Evolutionary conservation across 2,329 filamentous ascomycete genomes (phyloP), one percentile per base, ranked within the genome.

Genomic region (Pseudogymnoascus sp.): DNA sequence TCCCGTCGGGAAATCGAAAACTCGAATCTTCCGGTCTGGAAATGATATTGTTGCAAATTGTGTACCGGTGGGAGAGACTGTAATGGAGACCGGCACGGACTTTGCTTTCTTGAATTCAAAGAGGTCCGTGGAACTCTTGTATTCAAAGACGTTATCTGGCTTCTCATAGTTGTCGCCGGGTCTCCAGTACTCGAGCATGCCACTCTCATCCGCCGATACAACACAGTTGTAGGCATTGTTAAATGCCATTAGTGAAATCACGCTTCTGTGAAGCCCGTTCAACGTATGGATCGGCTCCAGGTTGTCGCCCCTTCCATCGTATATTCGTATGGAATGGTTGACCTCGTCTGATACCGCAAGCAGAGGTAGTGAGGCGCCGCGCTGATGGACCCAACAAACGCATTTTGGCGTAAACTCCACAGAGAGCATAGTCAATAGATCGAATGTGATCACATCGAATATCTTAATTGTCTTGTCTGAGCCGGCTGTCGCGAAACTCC

Each of bases 21-120:
- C 78, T 26, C 95, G 88, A 59, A 99, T 86, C 75, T 96, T 96
- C 64, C 95, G 87, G 75, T 99, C 95, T 0, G 95, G 96, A 69
- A 97, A 87, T 0, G 95, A 99, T 69, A 95, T 87, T 0, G 91
- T 89, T 1, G 89, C 91, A 72, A 99, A 95, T 65, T 92, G 90
- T 64, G 89, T 84, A 4, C 93, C 92, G 0, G 88, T 88, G 0
- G 93, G 92, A 0, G 95, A 97, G 57, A 99, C 83, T 0, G 89
- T 90, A 60, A 99, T 80, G 10, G 90, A 90, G 3, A 87, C 85
- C 0, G 93, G 93, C 0, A 88, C 84, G 0, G 92, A 90, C 75
- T 96, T 97, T 61, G 90, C 84, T 76, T 97, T 97, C 73, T 96
- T 97, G 79, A 99, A 97, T 62, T 96, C 93, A 72, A 97, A 99